Evolutionary conservation across 192 early-diverging fungal genomes (phyloP).

Genomic region (Linnemannia hyalina): DNA sequence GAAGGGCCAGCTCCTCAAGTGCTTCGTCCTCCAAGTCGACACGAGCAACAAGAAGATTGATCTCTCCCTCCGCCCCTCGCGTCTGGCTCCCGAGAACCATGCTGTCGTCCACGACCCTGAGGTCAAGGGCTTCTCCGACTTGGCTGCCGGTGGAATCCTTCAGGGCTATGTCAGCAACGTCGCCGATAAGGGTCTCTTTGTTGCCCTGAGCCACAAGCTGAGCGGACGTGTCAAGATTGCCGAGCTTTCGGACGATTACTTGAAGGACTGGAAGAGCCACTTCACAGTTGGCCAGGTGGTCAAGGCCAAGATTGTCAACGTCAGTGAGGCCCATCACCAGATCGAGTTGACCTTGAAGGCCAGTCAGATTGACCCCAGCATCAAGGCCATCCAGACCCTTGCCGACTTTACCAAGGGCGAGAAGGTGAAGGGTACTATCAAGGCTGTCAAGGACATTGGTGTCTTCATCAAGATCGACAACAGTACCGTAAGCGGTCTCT

Average conservation of each 20-base stretch:
- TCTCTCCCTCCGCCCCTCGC: conserved; percentile 73
- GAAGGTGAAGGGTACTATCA: conserved; percentile 85
- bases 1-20: conserved; percentile 79
- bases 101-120: conserved; percentile 60
- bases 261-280: conserved; percentile 85
- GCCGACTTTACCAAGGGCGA: conserved; percentile 76
- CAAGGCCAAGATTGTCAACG: conserved; percentile 73
- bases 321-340: conserved; percentile 60
- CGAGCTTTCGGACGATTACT: conserved; percentile 86
- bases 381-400: conserved; percentile 75
- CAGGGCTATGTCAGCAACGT: conserved; percentile 82
- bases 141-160: conserved; percentile 74
- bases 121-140: conserved; percentile 64
- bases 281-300: conserved; percentile 85
- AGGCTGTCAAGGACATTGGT: conserved; percentile 79
- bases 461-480: conserved; percentile 88
- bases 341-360: conserved; percentile 53
- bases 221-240: conserved; percentile 87
- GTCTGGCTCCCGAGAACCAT: conserved; percentile 55
- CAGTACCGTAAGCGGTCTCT: conserved; percentile 82
- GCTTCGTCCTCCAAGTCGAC: conserved; percentile 73
- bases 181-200: conserved; percentile 80
- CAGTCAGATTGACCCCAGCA: conserved; percentile 77
- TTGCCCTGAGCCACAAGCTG: conserved; percentile 72
- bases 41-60: conserved; percentile 68